Base-by-base conservation (phyloP, 2,329 filamentous ascomycete species). In the Penicillium digitatum region DNA sequence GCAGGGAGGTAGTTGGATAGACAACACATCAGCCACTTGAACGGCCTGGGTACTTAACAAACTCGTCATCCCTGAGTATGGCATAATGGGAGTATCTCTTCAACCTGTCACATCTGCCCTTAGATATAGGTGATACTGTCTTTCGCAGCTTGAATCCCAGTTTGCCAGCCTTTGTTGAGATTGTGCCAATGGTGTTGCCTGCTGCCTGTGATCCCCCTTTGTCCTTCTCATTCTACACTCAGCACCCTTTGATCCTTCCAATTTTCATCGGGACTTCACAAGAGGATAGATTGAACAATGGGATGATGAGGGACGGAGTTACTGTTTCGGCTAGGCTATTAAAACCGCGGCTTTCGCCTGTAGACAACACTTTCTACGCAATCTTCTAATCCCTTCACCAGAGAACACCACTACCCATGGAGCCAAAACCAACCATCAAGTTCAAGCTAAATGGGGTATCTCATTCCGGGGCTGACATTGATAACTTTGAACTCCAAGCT, bases 381-480 rank as follows among this genome's bases (percentile, higher is more conserved):
- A 18, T 3, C 1, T 26, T 27, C 8, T 16, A 34, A 26, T 7
- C 16, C 10, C 6, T 6, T 40, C 1, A 3, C 24, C 22, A 27
- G 18, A 14, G 22, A 24, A n/a, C 11, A 12, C n/a, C 29, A 38
- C 14, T 3, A n/a, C n/a, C 16, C 22, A 52, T 47, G 50, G 51
- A 53, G 2, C 37, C 24, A n/a, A 29, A 27, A 3, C 44, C 44
- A 7, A 42, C n/a, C 7, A 43, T 53, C 24, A 42, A 53, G 12
- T 48, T 42, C 37, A 48, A 48, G 18, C n/a, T 53, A n/a, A 53
- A 53, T 10, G 51, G 44, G 8, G 31, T 48, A 11, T 27, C 27
- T 1, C 35, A 11, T 26, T 44, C 46, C 18, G n/a, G 22, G 4
- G 16, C 40, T 16, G 38, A 54, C 9, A 2, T 54, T 14, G 34